Conservation (phyloP, 2,329 filamentous ascomycete species). For the Cladosporium sp. region DNA sequence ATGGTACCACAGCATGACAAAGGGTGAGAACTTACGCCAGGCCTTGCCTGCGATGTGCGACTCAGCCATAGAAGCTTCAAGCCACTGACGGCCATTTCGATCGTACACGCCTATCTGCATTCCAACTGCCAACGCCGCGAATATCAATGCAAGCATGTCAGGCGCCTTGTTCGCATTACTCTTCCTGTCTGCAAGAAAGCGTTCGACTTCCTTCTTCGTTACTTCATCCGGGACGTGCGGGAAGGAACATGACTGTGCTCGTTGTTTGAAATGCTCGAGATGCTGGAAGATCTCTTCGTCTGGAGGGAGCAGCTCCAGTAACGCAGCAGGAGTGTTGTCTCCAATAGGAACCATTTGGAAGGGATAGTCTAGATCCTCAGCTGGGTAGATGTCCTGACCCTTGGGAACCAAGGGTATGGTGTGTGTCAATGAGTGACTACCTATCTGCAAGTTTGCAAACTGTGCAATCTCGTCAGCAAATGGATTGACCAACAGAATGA, state of each 20-base stretch:
- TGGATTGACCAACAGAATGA: not conserved
- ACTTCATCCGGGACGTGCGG: slow-evolving; percentile 50
- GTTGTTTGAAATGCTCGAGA: slow-evolving; percentile 46
- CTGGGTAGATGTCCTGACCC: slow-evolving; percentile 46
- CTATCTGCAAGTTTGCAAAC: slow-evolving; percentile 48
- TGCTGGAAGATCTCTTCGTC: slow-evolving; percentile 44
- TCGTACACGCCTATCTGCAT: slow-evolving; percentile 51
- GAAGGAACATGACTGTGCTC: slow-evolving; percentile 48
- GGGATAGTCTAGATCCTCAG: slow-evolving; percentile 42
- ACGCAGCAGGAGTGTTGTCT: slow-evolving; percentile 26
- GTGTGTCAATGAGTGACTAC: slow-evolving; percentile 47
- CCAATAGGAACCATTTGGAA: slow-evolving; percentile 48
- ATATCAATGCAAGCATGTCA: slow-evolving; percentile 52
- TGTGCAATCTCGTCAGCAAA: slow-evolving; percentile 23
- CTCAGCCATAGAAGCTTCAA: slow-evolving; percentile 39
- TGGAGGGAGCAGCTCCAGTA: slow-evolving; percentile 43
- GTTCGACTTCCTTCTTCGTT: slow-evolving; percentile 47
- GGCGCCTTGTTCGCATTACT: slow-evolving; percentile 49
- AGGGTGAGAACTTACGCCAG: slow-evolving; percentile 45
- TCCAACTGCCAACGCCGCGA: slow-evolving; percentile 51
- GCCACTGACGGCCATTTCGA: slow-evolving; percentile 43
- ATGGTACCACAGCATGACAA: not conserved
- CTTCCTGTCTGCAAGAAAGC: slow-evolving; percentile 45
- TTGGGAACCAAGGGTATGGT: slow-evolving; percentile 40
- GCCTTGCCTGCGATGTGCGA: slow-evolving; percentile 45